A percentile compares a stretch with the other conserved stretches of the same genome.
These are phyloP conservation scores for Podaxis carcinomalis DNA, from an alignment of 768 basidiomycete species.

Conservation along the genomic window DNA sequence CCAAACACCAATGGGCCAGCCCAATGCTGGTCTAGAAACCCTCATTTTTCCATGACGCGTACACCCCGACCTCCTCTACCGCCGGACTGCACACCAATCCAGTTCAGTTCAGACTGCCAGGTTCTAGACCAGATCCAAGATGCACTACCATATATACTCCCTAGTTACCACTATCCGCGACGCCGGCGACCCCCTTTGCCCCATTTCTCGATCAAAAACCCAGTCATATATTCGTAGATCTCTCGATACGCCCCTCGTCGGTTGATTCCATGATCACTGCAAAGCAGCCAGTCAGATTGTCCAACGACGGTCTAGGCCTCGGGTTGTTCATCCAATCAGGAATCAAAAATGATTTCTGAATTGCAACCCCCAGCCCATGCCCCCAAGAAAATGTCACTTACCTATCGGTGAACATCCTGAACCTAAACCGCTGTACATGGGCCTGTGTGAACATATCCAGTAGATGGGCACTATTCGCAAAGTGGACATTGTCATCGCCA, in stretches of 20 bases:
- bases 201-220: constrained; percentile 90
- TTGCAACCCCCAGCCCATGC: background rate
- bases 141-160: constrained; percentile 4
- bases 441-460: constrained; percentile 89
- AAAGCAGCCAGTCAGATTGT: constrained; percentile 12
- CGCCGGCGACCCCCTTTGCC: constrained; percentile 71
- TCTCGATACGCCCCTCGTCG: constrained; percentile 78
- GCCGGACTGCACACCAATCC: constrained; percentile 7
- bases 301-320: background rate
- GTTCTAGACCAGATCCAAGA: constrained; percentile 14
- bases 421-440: constrained; percentile 70
- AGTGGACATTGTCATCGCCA: constrained; percentile 97
- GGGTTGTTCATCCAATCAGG: constrained; percentile 11
- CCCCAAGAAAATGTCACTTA: constrained; percentile 28
- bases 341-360: background rate
- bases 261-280: constrained; percentile 76
- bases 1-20: background rate
- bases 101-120: constrained; percentile 5
- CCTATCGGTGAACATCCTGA: constrained; percentile 98
- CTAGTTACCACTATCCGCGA: constrained; percentile 41
- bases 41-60: constrained; percentile 7
- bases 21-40: constrained; percentile 11
- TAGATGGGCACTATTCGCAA: constrained; percentile 83
- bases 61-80: constrained; percentile 3
- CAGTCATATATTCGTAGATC: constrained; percentile 81